Percentiles rank a stretch among this genome's conserved stretches.
Conservation (phyloP, 2,329 filamentous ascomycete genomes). For the Ampelomyces quisqualis region DNA sequence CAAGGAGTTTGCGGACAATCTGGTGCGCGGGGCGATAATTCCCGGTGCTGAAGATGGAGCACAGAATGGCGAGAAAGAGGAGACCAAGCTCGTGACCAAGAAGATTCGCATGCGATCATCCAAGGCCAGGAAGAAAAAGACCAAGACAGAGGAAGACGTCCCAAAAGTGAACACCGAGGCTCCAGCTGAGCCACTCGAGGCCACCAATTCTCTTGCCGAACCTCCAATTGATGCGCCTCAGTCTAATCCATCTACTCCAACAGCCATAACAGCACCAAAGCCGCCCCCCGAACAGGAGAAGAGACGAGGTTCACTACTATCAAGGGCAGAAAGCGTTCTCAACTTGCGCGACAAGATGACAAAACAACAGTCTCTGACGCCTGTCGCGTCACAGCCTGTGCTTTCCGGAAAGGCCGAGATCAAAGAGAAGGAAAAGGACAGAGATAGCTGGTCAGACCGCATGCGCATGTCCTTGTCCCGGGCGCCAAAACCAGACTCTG, state of each 20-base stretch:
- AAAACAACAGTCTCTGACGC: constrained; percentile 31
- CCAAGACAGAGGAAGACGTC: constrained; percentile 18
- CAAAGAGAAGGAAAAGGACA: constrained; percentile 24
- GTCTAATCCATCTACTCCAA: background rate
- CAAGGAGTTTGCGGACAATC: constrained; percentile 33
- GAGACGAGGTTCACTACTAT: constrained; percentile 14
- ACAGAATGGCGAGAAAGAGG: constrained; percentile 6
- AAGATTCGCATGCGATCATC: constrained; percentile 41
- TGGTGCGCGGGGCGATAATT: constrained; percentile 27
- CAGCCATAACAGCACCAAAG: background rate
- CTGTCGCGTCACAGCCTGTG: constrained; percentile 28
- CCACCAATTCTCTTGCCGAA: too few species aligned
- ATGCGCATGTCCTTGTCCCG: constrained; percentile 29
- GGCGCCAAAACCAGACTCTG: constrained; percentile 26
- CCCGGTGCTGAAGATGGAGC: constrained; percentile 10
- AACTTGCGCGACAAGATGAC: constrained; percentile 27
- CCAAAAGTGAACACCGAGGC: constrained; percentile 14
- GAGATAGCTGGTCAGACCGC: constrained; percentile 22
- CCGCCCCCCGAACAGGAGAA: constrained; percentile 2
- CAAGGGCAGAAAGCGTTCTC: constrained; percentile 33
- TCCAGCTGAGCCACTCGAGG: too few species aligned
- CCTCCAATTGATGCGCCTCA: too few species aligned
- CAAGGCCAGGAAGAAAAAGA: constrained; percentile 29
- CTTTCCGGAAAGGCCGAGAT: constrained; percentile 17
- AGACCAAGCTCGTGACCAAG: constrained; percentile 36